A percentile compares a stretch with the other conserved stretches of the same genome.
Evolutionary conservation across 2,329 filamentous ascomycete genomes (phyloP).

Genomic region (Aspergillus sp.): DNA sequence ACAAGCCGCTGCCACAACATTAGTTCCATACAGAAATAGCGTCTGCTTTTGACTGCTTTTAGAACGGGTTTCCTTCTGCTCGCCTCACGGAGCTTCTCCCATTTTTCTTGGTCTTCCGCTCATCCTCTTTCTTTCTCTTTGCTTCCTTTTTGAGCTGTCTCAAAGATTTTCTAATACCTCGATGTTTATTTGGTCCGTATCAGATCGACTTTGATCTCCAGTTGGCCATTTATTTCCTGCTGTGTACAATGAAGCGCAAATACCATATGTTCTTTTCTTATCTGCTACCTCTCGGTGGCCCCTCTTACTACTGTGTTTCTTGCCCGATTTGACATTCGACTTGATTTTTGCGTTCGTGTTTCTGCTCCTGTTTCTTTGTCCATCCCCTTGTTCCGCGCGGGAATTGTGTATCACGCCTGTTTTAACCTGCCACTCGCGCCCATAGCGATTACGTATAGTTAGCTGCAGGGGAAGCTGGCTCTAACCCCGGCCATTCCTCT

Average conservation of each 20-base stretch:
- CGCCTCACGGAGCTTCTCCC: slow-evolving; percentile 5
- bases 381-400: slow-evolving; percentile 1
- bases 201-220: slow-evolving; percentile 17
- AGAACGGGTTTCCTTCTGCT: slow-evolving; percentile 22
- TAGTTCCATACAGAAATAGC: slow-evolving; percentile 18
- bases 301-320: slow-evolving; percentile 11
- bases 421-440: not conserved
- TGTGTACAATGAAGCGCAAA: slow-evolving; percentile 45
- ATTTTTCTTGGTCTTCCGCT: slow-evolving; percentile 4
- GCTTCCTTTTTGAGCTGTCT: slow-evolving; percentile 4
- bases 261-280: slow-evolving; percentile 35
- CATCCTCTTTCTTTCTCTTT: not conserved
- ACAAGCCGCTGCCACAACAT: slow-evolving; percentile 47
- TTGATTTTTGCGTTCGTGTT: slow-evolving; percentile 10
- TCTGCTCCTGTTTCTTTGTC: slow-evolving; percentile 13
- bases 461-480: slow-evolving; percentile 16
- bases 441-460: slow-evolving; percentile 10
- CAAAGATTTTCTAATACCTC: slow-evolving; percentile 19
- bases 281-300: slow-evolving; percentile 16
- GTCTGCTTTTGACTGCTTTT: slow-evolving; percentile 18
- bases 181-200: slow-evolving; percentile 20
- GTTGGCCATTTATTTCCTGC: slow-evolving; percentile 23
- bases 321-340: not conserved
- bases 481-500: slow-evolving; percentile 7
- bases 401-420: slow-evolving; percentile 15